Percentiles rank a stretch among this genome's conserved stretches.
Evolutionary conservation across 2,329 filamentous ascomycete genomes (phyloP).

Genomic region (Bipolaris cookei): DNA sequence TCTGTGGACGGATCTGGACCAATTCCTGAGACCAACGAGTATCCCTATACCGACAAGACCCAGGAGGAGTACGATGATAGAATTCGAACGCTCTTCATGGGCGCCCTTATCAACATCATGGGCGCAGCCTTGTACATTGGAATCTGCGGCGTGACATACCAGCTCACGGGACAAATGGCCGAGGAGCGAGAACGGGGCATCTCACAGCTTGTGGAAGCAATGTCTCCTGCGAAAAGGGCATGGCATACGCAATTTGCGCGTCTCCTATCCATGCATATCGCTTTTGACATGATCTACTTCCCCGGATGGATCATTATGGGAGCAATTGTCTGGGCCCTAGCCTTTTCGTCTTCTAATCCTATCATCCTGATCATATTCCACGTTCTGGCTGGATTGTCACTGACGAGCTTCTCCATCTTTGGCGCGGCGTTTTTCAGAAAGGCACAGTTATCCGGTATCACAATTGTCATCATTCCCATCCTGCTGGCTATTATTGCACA

Average conservation of each 20-base stretch:
- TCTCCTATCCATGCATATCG: slow-evolving; percentile 78
- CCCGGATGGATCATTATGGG: slow-evolving; percentile 83
- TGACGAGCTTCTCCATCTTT: slow-evolving; percentile 81
- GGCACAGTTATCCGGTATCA: slow-evolving; percentile 86
- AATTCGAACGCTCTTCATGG: slow-evolving; percentile 74
- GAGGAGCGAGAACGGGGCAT: slow-evolving; percentile 86
- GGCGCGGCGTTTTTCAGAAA: slow-evolving; percentile 84
- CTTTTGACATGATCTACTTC: slow-evolving; percentile 79
- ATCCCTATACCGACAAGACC: slow-evolving; percentile 76
- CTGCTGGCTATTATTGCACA: slow-evolving; percentile 84
- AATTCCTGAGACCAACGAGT: slow-evolving; percentile 62
- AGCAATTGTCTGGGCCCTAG: slow-evolving; percentile 69
- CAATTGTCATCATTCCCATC: slow-evolving; percentile 73
- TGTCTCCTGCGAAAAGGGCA: slow-evolving; percentile 77
- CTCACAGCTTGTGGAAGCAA: slow-evolving; percentile 86
- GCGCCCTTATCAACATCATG: slow-evolving; percentile 74
- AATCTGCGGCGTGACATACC: slow-evolving; percentile 82
- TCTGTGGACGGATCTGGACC: slow-evolving; percentile 55
- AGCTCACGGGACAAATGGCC: slow-evolving; percentile 84
- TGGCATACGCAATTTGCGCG: slow-evolving; percentile 81
- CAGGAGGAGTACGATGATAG: slow-evolving; percentile 68
- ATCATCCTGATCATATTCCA: slow-evolving; percentile 65
- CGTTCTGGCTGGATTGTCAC: slow-evolving; percentile 74
- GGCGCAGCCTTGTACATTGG: slow-evolving; percentile 80
- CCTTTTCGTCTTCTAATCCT: slow-evolving; percentile 53